These are phyloP conservation scores for Aspergillus biplanus DNA, from an alignment of 495 filamentous ascomycete genomes.

Conservation along the genomic window DNA sequence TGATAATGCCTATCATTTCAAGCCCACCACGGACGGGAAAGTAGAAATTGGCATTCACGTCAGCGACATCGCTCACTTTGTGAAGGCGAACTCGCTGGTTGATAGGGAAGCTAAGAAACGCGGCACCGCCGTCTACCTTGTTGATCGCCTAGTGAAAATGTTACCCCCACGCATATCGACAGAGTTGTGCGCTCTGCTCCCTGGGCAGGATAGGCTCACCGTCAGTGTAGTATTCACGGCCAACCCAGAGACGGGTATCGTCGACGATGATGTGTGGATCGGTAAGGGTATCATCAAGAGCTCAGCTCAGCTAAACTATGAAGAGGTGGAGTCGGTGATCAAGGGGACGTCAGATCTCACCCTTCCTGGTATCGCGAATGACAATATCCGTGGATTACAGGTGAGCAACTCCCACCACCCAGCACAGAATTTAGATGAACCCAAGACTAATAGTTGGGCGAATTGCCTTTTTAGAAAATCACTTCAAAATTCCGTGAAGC, in stretches of 20 bases:
- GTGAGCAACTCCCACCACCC: conserved; percentile 47
- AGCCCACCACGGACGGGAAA: conserved; percentile 75
- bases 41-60: conserved; percentile 96
- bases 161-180: conserved; percentile 81
- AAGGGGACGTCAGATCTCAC: conserved; percentile 60
- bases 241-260: conserved; percentile 72
- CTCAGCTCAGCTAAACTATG: conserved; percentile 78
- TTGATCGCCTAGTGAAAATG: conserved; percentile 89
- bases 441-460: conserved; percentile 5
- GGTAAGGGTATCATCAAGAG: conserved; percentile 95
- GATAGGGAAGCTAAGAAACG: conserved; percentile 98
- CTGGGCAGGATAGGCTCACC: conserved; percentile 85
- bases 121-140: conserved; percentile 91
- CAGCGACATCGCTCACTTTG: conserved; percentile 93
- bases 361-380: conserved; percentile 61
- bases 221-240: conserved; percentile 92
- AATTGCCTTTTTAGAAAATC: conserved; percentile 54
- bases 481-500: conserved; percentile 87
- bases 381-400: conserved; percentile 77
- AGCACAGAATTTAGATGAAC: not conserved
- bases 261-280: conserved; percentile 84
- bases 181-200: conserved; percentile 85
- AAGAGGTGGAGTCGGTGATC: conserved; percentile 81
- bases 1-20: conserved; percentile 90
- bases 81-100: conserved; percentile 93